Conservation (phyloP, 2,329 filamentous ascomycete genomes). For the Stenocarpella maydis region DNA sequence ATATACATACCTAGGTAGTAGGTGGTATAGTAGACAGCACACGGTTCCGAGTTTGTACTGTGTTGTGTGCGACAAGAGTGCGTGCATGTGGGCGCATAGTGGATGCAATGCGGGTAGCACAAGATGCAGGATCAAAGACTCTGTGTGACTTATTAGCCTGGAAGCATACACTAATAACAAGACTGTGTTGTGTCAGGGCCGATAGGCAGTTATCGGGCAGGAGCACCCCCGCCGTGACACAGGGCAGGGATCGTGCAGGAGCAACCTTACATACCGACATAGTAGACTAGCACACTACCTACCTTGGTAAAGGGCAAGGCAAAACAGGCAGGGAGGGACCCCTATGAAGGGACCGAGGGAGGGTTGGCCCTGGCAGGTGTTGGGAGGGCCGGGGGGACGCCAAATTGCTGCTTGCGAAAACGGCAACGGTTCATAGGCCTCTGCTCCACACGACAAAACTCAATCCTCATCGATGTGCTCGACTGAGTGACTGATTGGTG, state of each 20-base stretch:
- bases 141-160: neutral
- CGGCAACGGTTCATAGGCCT: constrained; percentile 21
- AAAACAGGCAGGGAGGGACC: neutral
- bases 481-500: constrained; percentile 14
- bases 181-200: neutral
- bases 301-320: neutral
- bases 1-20: too few relatives aligned
- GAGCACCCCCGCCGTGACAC: constrained; percentile 25
- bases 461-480: constrained; percentile 3
- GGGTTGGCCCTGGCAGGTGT: constrained; percentile 10
- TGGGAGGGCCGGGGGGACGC: neutral
- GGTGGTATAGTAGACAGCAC: too few relatives aligned
- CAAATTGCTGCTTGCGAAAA: constrained; percentile 32
- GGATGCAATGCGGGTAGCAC: constrained; percentile 16
- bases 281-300: too few relatives aligned
- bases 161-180: neutral
- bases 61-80: neutral
- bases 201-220: constrained; percentile 12
- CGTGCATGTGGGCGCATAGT: neutral
- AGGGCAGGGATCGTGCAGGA: constrained; percentile 27
- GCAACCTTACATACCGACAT: neutral
- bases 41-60: too few relatives aligned
- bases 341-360: constrained; percentile 6
- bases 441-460: constrained; percentile 6
- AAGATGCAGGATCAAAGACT: neutral